phyloP scores from a whole-genome alignment of 352 stramenopile species.

The Globisporangium megalacanthum region DNA sequence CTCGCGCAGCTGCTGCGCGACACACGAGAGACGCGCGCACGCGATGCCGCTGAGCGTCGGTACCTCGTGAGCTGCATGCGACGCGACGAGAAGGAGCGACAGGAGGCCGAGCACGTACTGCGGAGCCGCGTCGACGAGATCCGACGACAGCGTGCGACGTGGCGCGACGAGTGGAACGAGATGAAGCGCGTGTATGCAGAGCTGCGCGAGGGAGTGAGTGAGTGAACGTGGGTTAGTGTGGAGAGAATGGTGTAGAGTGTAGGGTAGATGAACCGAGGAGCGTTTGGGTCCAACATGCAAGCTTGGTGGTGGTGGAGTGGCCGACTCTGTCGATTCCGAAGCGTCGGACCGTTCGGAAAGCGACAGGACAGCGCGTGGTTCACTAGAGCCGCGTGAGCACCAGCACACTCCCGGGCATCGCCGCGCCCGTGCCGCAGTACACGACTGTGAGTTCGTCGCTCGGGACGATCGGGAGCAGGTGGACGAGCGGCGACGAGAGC shows the following conservation, averaged over 20 bases:
- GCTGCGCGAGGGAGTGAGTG: not conserved
- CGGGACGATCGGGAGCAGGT: not conserved
- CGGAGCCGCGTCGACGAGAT: not conserved
- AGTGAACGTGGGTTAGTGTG: not conserved
- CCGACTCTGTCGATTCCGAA: not conserved
- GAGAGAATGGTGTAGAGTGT: not conserved
- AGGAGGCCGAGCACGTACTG: not conserved
- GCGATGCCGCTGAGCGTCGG: not conserved
- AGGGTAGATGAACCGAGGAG: not conserved
- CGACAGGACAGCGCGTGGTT: not conserved
- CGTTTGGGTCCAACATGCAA: no score
- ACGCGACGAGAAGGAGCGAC: not conserved
- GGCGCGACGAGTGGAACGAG: not conserved
- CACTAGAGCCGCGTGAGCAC: constrained; percentile 26
- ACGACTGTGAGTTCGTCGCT: constrained; percentile 5
- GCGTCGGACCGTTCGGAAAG: no score
- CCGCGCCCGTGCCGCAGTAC: constrained; percentile 4
- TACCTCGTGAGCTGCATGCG: not conserved
- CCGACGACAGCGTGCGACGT: not conserved
- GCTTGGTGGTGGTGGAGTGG: no score
- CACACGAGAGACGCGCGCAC: not conserved
- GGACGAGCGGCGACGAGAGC: constrained; percentile 1
- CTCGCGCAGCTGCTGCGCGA: not conserved
- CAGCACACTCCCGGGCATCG: constrained; percentile 2
- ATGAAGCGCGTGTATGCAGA: not conserved